Base-by-base conservation (phyloP, 1,139 yeast species). In the Candida sanyaensis region DNA sequence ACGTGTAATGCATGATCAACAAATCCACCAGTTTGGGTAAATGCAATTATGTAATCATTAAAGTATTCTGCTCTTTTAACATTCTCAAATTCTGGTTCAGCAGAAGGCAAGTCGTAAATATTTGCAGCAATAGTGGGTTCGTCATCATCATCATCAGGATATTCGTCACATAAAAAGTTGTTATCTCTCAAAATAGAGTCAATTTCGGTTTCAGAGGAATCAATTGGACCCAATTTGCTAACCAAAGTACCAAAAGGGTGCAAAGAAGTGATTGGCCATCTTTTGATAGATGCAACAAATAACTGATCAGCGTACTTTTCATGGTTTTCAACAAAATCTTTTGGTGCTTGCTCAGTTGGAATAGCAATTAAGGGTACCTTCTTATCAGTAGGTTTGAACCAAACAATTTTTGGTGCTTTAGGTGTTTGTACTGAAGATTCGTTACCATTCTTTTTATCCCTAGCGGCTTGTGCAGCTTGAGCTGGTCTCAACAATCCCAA, bases 331-430 rank as follows among this genome's bases (percentile, higher is more conserved):
- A 93, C 95, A 69, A 93, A 92, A 65, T 93, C 98, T 52, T 81
- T 82, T 33, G 99, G 99, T 0, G 97, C 99, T 66, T 93, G 97
- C 63, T 93, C 99, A 2, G 98, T 93, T 39, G 99, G 99, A 56
- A 93, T 93, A 11, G 99, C 99, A 73, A 93, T 92, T 56, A 93
- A 78, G 5, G 99, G 99, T 17, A 93, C 99, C 55, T 96, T 89
- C 68, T 93, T 93, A 65, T 93, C 99, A 2, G 97, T 91, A 31
- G 99, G 99, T 65, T 93, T 93, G 68, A 93, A 93, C 99, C 99
- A 93, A 36, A 93, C 98, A 72, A 93, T 93, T 64, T 93, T 93
- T 37, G 99, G 99, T 37, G 82, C 81, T 54, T 77, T 73, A 57
- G 71, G 81, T 50, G 69, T 77, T 65, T 66, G 83, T 62, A 69